phyloP scores from a whole-genome alignment of 345 rosid species.

The Psidium friedrichsthalianum region DNA sequence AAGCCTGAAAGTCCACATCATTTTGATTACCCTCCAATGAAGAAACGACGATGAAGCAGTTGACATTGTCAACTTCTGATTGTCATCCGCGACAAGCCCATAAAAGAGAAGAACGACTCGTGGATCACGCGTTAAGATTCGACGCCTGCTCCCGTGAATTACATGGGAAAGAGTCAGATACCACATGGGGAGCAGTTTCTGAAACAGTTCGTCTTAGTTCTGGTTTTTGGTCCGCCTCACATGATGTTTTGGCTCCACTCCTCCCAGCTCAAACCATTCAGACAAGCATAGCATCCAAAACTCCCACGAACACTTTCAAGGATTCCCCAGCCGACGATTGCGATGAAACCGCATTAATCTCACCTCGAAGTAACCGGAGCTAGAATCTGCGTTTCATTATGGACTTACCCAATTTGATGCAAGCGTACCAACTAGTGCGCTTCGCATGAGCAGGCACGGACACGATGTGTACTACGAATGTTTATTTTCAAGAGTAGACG shows the following conservation, averaged over 20 bases:
- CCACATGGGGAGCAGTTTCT: neutral
- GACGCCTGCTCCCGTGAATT: neutral
- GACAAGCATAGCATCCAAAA: neutral
- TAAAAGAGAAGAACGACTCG: neutral
- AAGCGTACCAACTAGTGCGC: neutral
- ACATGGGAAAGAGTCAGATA: neutral
- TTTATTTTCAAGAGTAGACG: neutral
- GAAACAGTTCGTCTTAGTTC: neutral
- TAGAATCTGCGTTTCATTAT: too few relatives aligned
- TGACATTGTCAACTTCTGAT: neutral
- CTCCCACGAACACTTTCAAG: neutral
- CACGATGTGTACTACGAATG: neutral
- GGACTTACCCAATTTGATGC: neutral
- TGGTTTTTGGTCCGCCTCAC: neutral
- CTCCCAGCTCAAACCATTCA: neutral
- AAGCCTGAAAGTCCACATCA: neutral
- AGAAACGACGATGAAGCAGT: neutral
- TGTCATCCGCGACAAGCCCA: neutral
- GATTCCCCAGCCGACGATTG: neutral
- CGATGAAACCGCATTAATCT: too few relatives aligned
- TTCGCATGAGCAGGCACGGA: neutral
- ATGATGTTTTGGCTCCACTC: neutral
- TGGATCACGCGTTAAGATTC: neutral
- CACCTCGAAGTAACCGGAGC: too few relatives aligned
- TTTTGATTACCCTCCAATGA: neutral